Conservation (phyloP, 331 rosid species). For the Pyracantha coccinea region DNA sequence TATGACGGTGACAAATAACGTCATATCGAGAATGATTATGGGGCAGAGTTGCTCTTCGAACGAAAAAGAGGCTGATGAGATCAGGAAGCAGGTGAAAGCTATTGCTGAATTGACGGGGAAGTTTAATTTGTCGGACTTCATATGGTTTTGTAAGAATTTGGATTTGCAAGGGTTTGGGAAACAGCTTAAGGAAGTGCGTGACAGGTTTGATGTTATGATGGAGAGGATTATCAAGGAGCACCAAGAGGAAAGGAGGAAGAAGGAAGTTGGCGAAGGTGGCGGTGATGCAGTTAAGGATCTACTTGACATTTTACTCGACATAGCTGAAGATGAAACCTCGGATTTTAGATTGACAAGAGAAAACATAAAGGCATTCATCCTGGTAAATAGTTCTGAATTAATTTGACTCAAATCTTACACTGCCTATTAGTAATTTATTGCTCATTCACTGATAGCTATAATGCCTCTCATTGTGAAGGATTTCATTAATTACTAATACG, state of each 20-base stretch:
- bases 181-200: slow-evolving; percentile 18
- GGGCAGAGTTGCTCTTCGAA: slow-evolving; percentile 23
- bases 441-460: not conserved
- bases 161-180: slow-evolving; percentile 28
- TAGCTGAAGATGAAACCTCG: slow-evolving; percentile 22
- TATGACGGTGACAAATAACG: slow-evolving; percentile 14
- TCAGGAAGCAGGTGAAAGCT: slow-evolving; percentile 28
- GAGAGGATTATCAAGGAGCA: slow-evolving; percentile 35
- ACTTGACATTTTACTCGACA: slow-evolving; percentile 32
- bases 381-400: not conserved
- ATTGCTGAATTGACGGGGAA: slow-evolving; percentile 23
- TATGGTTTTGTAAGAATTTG: slow-evolving; percentile 34
- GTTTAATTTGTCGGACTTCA: slow-evolving; percentile 30
- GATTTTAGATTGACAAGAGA: slow-evolving; percentile 27
- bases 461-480: not conserved
- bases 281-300: slow-evolving; percentile 19
- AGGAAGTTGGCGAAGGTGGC: slow-evolving; percentile 6
- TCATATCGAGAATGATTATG: slow-evolving; percentile 44
- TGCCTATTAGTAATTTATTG: not conserved
- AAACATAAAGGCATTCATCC: slow-evolving; percentile 36
- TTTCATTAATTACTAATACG: not conserved
- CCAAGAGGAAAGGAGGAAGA: slow-evolving; percentile 15
- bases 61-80: slow-evolving; percentile 27
- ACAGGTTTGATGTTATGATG: slow-evolving; percentile 23
- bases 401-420: not conserved